Evolutionary conservation across 441 rosid species (phyloP), one percentile per base, ranked within the genome.

Genomic region (Mallotus repandus): DNA sequence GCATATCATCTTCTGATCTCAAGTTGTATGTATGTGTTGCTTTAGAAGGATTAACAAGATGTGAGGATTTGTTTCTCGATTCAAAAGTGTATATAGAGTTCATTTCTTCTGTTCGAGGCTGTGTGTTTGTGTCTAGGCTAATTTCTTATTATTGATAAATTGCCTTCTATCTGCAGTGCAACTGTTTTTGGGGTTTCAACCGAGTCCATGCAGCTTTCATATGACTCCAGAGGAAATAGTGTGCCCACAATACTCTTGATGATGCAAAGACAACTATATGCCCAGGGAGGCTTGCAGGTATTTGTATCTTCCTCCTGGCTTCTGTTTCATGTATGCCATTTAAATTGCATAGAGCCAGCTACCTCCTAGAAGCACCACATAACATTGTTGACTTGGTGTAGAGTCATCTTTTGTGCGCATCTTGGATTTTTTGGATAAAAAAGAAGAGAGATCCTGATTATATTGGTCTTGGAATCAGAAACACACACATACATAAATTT

Each of bases 151-250:
- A 69, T 38, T 61, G 54, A 63, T 57, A n/a, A 56, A 22, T 29
- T 35, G 11, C 70, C 52, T 64, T 76, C 74, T 53, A 57, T 82
- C 53, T 70, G 81, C 38, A 94, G 97, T 82, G 84, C 91, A 46
- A 89, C 88, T 83, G 97, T 92, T 67, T 94, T 94, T 70, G 98
- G 98, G 56, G 98, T 94, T 71, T 91, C 97, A 45, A 86, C 97
- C 0, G 96, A 90, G 74, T 90, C 97, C 41, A 90, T 94, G 98
- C 98, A 94, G 76, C 80, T 91, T 53, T 90, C 98, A 45, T 91
- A 80, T 63, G 97, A 94, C 74, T 82, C 90, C 50, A 84, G 97
- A 79, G 94, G 98, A 35, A 90, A 91, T 53, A 89, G 89, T 67
- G 93, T 94, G 77, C 98, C 96, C 48, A 86, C 89, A 35, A 90